Percentiles rank a stretch among this genome's conserved stretches.
phyloP scores from a whole-genome alignment of 169 alveolate genomes.

The Babesia gibsoni region DNA sequence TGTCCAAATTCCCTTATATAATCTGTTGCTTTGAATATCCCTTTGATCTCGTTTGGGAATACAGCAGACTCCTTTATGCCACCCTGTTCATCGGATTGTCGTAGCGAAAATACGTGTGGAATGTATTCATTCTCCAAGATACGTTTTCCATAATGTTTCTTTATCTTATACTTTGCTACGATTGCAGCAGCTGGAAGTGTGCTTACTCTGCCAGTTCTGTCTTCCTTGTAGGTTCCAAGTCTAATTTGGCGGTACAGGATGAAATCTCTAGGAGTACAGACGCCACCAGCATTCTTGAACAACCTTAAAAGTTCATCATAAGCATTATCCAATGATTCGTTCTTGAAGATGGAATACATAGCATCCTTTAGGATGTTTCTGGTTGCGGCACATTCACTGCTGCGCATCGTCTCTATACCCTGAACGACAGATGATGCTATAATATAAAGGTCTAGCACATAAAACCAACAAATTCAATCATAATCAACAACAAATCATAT shows the following conservation, averaged over 20 bases:
- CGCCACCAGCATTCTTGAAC: constrained; percentile 25
- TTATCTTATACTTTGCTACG: constrained; percentile 59
- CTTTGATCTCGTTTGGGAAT: constrained; percentile 21
- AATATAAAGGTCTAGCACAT: no score
- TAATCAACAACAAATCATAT: no score
- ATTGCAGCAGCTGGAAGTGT: constrained; percentile 69
- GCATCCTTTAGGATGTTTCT: constrained; percentile 32
- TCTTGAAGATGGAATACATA: constrained; percentile 29
- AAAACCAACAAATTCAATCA: no score
- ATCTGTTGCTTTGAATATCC: constrained; percentile 14
- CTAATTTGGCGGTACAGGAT: constrained; percentile 56
- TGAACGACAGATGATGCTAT: no score
- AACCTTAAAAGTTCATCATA: constrained; percentile 18
- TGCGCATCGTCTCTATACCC: constrained; percentile 64
- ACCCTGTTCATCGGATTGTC: constrained; percentile 7
- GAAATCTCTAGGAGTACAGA: constrained; percentile 46
- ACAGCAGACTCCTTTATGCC: constrained; percentile 21
- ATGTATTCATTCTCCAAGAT: constrained; percentile 61
- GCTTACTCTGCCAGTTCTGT: constrained; percentile 36
- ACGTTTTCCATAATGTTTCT: constrained; percentile 22
- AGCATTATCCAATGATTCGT: constrained; percentile 17
- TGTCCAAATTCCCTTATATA: neutral
- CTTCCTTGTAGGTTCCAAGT: constrained; percentile 64
- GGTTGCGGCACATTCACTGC: constrained; percentile 61
- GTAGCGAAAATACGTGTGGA: constrained; percentile 55